Conservation (phyloP, 208 protist genomes). For the Phytomonas sp. region DNA sequence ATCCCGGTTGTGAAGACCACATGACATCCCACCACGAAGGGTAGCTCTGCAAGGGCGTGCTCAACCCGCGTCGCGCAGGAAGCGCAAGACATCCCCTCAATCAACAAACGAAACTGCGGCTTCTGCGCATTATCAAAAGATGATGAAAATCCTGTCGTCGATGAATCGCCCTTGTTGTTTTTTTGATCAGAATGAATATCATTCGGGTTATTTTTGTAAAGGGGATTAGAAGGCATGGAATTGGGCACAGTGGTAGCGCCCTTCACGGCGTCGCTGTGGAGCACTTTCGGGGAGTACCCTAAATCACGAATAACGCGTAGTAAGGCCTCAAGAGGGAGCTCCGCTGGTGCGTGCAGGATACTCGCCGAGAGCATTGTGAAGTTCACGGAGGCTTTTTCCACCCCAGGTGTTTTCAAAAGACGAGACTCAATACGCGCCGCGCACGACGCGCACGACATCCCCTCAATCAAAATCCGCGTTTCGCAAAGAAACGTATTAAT, state of each 20-base stretch:
- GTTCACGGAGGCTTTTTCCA: slow-evolving; percentile 60
- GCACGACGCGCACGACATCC: slow-evolving; percentile 92
- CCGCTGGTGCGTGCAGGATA: slow-evolving; percentile 23
- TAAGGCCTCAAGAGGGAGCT: neutral
- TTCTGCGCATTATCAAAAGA: neutral
- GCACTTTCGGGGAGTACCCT: slow-evolving; percentile 21
- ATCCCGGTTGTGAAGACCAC: slow-evolving; percentile 80
- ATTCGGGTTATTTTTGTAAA: too few species aligned
- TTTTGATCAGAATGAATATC: too few species aligned
- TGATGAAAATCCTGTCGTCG: neutral
- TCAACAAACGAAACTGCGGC: slow-evolving; percentile 27
- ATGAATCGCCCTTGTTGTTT: neutral
- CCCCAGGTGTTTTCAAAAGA: slow-evolving; percentile 29
- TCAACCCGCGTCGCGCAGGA: slow-evolving; percentile 89
- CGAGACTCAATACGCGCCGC: slow-evolving; percentile 79
- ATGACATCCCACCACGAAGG: slow-evolving; percentile 29
- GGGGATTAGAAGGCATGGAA: neutral
- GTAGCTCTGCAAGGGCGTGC: slow-evolving; percentile 21
- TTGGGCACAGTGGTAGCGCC: too few species aligned
- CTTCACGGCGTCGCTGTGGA: too few species aligned
- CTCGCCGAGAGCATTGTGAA: slow-evolving; percentile 55
- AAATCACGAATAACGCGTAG: slow-evolving; percentile 30
- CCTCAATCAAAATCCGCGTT: slow-evolving; percentile 55
- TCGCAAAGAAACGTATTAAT: too few species aligned
- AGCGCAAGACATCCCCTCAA: slow-evolving; percentile 90